Base-by-base conservation (phyloP, 2,329 filamentous ascomycete genomes). In the Xylaria sp. region DNA sequence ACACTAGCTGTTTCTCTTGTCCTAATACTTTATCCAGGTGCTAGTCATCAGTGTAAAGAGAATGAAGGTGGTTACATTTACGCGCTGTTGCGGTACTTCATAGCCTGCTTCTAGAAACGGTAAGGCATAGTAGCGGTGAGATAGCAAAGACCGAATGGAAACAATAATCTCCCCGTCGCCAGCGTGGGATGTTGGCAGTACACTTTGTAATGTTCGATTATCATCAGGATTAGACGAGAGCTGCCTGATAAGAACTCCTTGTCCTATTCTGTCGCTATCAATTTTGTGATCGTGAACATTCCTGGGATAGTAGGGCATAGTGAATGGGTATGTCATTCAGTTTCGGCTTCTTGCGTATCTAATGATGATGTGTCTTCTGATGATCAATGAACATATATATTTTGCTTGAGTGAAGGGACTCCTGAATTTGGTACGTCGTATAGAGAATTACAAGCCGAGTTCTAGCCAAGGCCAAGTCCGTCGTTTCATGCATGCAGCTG, bases 401-500 rank as follows among this genome's bases (percentile, higher is more conserved):
- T 8, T 1, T 7, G 18, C 23, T 53, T 8, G n/a, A 8, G 20
- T 10, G 28, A 36, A 12, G 9, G 4, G 8, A 32, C 30, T 32
- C 7, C 2, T 8, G 7, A 50, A 5, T 50, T 30, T 50, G 30
- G 50, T 28, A 4, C 9, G 45, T 28, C 23, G 7, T 12, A 15
- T 50, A 25, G 3, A 32, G 25, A 52, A n/a, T n/a, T 25, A 25
- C 5, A 55, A 57, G 34, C 53, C 10, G 39, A n/a, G 48, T 30
- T 36, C 57, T 34, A 32, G 48, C 57, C 39, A 46, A 39, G 4
- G 39, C 56, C 46, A 45, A 53, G 36, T 20, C 56, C 18, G 8
- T 13, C 45, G n/a, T 23, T 43, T 30, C 45, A 52, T 65, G 39
- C 56, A 55, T 60, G 63, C 63, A 65, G 36, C 20, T 46, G 46